phyloP scores from a whole-genome alignment of 371 early-diverging fungal genomes.

The Mortierella sp. region DNA sequence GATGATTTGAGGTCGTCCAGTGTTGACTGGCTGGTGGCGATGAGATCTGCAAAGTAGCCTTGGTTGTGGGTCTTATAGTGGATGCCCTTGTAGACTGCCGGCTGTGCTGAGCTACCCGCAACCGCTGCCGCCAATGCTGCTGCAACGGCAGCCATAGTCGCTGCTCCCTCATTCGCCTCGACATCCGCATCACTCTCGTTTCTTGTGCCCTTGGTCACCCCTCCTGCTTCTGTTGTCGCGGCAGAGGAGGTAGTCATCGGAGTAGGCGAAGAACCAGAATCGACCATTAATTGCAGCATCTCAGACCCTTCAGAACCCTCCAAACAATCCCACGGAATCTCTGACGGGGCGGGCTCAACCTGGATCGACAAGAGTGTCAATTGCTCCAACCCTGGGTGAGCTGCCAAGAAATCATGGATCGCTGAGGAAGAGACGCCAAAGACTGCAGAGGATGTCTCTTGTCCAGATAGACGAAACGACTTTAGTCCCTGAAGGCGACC shows the following conservation, averaged over 20 bases:
- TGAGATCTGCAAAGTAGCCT: conserved; percentile 6
- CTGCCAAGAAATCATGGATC: not conserved
- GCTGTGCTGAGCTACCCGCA: not conserved
- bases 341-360: conserved; percentile 2
- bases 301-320: conserved; percentile 3
- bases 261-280: conserved; percentile 2
- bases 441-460: conserved; percentile 4
- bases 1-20: not conserved
- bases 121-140: not conserved
- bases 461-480: conserved; percentile 8
- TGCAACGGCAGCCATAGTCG: not conserved
- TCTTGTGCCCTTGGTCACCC: not conserved
- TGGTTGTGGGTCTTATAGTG: conserved; percentile 1
- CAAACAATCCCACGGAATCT: conserved; percentile 3
- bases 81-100: conserved; percentile 3
- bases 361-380: not conserved
- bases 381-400: not conserved
- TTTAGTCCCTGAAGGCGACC: not conserved
- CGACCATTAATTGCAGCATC: not conserved
- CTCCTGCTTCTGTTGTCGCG: not conserved
- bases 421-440: not conserved
- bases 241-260: not conserved
- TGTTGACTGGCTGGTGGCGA: not conserved
- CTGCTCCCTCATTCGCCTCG: not conserved
- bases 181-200: not conserved